Base-by-base conservation (phyloP, 208 protist genomes). In the Crithidia expoeki region DNA sequence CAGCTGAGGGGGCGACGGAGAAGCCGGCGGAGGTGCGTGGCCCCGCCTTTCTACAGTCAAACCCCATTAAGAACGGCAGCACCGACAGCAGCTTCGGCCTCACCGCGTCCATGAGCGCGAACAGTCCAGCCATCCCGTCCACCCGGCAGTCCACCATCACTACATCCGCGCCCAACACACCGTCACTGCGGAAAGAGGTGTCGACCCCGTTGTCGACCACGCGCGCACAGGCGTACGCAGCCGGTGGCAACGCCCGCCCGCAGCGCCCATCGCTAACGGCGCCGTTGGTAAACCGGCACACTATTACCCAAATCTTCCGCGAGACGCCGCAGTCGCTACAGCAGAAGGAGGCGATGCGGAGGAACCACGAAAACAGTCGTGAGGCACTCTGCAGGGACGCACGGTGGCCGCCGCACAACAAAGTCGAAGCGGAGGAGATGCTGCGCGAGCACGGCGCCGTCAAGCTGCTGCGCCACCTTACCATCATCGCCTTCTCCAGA, bases 401-500 rank as follows among this genome's bases (percentile, higher is more conserved):
- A 16, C 42, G 42, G 34, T 93, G 88, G 85, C 88, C 88, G 27
- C 88, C 83, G 28, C 65, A 34, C 23, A 86, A 55, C 40, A 72
- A 74, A 25, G 50, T 27, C 2, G 83, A 84, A 53, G 85, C 74
- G 36, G 72, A 86, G 36, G 53, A 63, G 19, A 42, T 91, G 58
- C 69, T 94, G 40, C 75, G 71, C 46, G 52, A 42, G 17, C 58
- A 68, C 25, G 57, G 70, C 49, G 83, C 85, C 2, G 59, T 33
- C 33, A 88, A 91, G 74, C 66, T 91, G 65, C 68, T 91, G 62
- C 73, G 80, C 27, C 88, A 94, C 74, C 68, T 94, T 28, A 75
- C 57, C 28, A 85, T 94, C 27, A 58, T 91, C 38, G 75, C 74
- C 49, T 91, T 89, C 60, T 84, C 88, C 0, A 62, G 83, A 25